Evolutionary conservation across 2,329 filamentous ascomycete genomes (phyloP).

Genomic region (Phaeosphaeriaceae sp.): DNA sequence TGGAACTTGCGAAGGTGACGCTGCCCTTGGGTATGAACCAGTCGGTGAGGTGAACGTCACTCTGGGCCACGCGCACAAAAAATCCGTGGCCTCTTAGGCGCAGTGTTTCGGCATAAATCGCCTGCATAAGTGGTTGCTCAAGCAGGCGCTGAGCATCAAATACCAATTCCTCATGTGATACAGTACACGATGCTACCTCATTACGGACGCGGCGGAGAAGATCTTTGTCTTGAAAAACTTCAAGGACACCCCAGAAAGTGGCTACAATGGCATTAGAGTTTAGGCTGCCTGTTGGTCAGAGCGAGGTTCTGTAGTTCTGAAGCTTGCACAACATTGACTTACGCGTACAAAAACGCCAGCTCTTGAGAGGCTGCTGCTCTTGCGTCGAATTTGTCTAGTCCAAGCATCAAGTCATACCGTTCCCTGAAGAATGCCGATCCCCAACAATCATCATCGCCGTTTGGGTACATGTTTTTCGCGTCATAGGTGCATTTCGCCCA

Average conservation of each 20-base stretch:
- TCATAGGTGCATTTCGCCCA: constrained; percentile 21
- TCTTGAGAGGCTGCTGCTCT: constrained; percentile 11
- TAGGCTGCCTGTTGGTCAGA: background rate
- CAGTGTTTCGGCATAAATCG: constrained; percentile 46
- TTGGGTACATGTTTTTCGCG: constrained; percentile 14
- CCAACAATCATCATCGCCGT: constrained; percentile 13
- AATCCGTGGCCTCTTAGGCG: constrained; percentile 30
- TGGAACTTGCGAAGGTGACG: constrained; percentile 32
- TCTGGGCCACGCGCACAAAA: constrained; percentile 19
- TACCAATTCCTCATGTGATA: constrained; percentile 10
- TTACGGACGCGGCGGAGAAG: constrained; percentile 15
- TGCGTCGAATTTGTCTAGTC: constrained; percentile 8
- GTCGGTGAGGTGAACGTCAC: constrained; percentile 30
- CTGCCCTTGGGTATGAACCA: constrained; percentile 37
- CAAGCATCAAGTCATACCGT: constrained; percentile 5
- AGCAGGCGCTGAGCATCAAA: constrained; percentile 11
- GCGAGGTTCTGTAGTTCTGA: background rate
- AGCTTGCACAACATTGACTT: background rate
- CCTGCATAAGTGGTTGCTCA: constrained; percentile 37
- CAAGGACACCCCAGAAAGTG: constrained; percentile 30
- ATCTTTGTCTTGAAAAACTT: constrained; percentile 24
- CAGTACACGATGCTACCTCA: constrained; percentile 7
- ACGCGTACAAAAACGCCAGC: constrained; percentile 10
- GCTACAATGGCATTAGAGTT: constrained; percentile 7
- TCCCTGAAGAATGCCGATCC: constrained; percentile 12